Evolutionary conservation across 179 eudicot species (phyloP).

Genomic region (Nepenthes alata): DNA sequence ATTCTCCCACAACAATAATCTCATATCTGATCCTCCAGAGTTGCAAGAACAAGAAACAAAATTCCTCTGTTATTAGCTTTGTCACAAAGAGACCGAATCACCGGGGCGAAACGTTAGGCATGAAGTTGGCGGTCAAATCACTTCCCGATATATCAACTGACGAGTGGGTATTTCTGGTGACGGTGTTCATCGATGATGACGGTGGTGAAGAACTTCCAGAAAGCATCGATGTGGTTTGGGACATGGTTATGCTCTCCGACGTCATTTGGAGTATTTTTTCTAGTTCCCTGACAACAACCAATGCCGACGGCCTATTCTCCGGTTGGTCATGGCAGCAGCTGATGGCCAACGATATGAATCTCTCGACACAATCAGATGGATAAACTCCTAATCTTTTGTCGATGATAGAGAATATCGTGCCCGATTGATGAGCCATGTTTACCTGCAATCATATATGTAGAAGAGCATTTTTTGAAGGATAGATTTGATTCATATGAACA

Average conservation of each 20-base stretch:
- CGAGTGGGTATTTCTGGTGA: slow-evolving; percentile 14
- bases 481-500: no score
- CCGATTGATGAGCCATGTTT: slow-evolving; percentile 27
- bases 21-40: no score
- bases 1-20: no score
- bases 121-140: slow-evolving; percentile 28
- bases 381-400: slow-evolving; percentile 50
- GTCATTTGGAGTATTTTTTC: slow-evolving; percentile 33
- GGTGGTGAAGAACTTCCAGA: slow-evolving; percentile 25
- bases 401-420: slow-evolving; percentile 27
- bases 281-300: slow-evolving; percentile 63
- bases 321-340: slow-evolving; percentile 49
- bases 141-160: slow-evolving; percentile 31
- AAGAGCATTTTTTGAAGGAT: no score
- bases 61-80: no score
- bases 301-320: slow-evolving; percentile 45
- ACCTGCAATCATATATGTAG: slow-evolving; percentile 24
- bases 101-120: slow-evolving; percentile 25
- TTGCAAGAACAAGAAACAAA: no score
- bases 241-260: slow-evolving; percentile 30
- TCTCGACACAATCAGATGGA: slow-evolving; percentile 47
- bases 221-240: slow-evolving; percentile 21
- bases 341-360: slow-evolving; percentile 40
- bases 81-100: slow-evolving; percentile 3
- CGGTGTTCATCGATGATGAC: slow-evolving; percentile 11